Evolutionary conservation across 2,329 filamentous ascomycete species (phyloP), one percentile per base, ranked within the genome.

Genomic region (Aspergillus sp.): DNA sequence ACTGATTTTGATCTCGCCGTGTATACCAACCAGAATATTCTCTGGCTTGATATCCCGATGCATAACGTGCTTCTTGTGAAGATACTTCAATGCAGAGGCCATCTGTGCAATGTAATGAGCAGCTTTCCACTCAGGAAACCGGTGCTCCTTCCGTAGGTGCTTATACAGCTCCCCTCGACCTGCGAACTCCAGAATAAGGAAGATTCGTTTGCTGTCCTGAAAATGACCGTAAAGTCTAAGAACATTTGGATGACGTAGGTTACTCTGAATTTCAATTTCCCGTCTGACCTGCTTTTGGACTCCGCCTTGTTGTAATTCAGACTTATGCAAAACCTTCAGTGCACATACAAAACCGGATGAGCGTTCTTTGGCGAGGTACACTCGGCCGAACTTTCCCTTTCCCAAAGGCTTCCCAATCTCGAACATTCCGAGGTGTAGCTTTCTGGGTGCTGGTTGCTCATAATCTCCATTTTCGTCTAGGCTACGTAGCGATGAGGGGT

Each of bases 31-130:
- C 21, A 98, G 84, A 63, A 98, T 98, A 70, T 98, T 98, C 77
- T 98, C 93, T 2, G 93, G 93, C 81, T 98, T 98, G 79, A 98
- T 98, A 69, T 98, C 93, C 58, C 93, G 85, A 77, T 98, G 93
- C 79, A 98, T 98, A 66, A 98, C 90, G 74, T 97, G 92, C 80
- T 98, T 98, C 74, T 91, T 91, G 80, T 97, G 93, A 46, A 97
- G 84, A 71, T 97, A 98, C 66, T 88, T 88, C 66, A 96, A 79
- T 0, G 92, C 92, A 45, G 89, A 89, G n/a, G 90, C 90, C 90
- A 95, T 95, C 76, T 96, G 91, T 2, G 90, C 90, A 62, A 95
- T 87, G 74, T 93, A 96, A 77, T 92, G 89, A 25, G 90, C 90
- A 8, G 91, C 90, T 74, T 91, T 91, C 85, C 88, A 90, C 74